Evolutionary conservation across 169 alveolate species (phyloP), one percentile per base, ranked within the genome.

Genomic region (Cryptosporidium meleagridis): DNA sequence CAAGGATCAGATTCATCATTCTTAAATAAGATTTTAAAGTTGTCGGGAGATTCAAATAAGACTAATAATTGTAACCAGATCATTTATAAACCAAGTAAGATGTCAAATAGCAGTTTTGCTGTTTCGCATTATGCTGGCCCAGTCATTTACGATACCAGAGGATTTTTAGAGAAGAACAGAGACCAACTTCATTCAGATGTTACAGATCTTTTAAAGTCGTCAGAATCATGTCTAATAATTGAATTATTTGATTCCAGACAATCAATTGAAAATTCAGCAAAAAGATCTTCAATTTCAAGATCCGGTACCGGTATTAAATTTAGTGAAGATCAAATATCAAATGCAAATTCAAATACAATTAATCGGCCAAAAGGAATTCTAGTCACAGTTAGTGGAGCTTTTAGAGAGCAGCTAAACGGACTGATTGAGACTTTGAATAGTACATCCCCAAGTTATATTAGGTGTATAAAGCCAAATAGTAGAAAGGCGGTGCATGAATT

Each of bases 391-490:
- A 80, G 89, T 45, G 89, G 89, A 41, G 89, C 89, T 14, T 80
- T 96, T 84, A 91, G 95, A 61, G 85, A 45, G 4, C 94, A 95
- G 93, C 92, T 96, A 26, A 91, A 93, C 29, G 91, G 94, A 9
- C 85, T 96, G 37, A 85, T 96, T 69, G 91, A 92, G 55, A 93
- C 93, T 44, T 85, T 96, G 59, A 92, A 93, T 8, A 91, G 85
- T 35, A 92, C 97, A 4, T 86, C 93, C 44, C 98, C 98, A 16
- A 85, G 94, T 45, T 97, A 95, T 91, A 94, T 97, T 21, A 91
- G 98, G 67, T 97, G 99, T 91, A 95, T 97, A 48, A 97, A 97
- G 86, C 98, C 99, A 29, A 96, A 96, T 67, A 85, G 91, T 21
- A 67, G 85, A 67, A 95, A 95, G 92, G 84, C 87, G 45, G 95